Percentiles rank a stretch among this genome's conserved stretches.
These are phyloP conservation scores for Tylopilus felleus DNA, from an alignment of 768 basidiomycete genomes.

Conservation along the genomic window DNA sequence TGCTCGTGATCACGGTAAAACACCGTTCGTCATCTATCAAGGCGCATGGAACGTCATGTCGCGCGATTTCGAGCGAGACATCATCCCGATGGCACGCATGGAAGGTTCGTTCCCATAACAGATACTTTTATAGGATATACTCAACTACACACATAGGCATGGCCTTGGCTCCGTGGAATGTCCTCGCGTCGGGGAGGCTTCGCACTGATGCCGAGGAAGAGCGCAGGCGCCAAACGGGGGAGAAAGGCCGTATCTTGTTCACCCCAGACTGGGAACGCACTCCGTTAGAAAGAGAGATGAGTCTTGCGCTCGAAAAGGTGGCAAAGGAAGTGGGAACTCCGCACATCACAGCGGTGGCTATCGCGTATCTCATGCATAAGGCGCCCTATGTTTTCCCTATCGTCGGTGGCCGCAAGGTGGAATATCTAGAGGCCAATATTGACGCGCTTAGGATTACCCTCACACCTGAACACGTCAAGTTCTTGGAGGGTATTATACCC, in stretches of 20 bases:
- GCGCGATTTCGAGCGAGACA: slow-evolving; percentile 51
- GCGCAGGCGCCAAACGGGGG: slow-evolving; percentile 25
- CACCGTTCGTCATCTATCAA: slow-evolving; percentile 53
- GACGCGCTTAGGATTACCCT: slow-evolving; percentile 37
- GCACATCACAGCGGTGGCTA: slow-evolving; percentile 35
- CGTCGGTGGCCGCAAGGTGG: slow-evolving; percentile 39
- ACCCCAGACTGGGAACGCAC: slow-evolving; percentile 31
- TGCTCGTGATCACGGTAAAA: slow-evolving; percentile 45
- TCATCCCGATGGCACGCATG: slow-evolving; percentile 33
- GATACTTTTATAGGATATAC: not conserved
- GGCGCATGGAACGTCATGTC: slow-evolving; percentile 42
- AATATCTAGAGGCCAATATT: slow-evolving; percentile 40
- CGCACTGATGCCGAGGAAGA: slow-evolving; percentile 29
- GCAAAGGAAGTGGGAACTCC: slow-evolving; percentile 37
- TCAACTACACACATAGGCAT: not conserved
- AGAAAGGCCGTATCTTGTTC: slow-evolving; percentile 36
- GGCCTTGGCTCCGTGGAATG: slow-evolving; percentile 36
- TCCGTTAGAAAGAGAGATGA: slow-evolving; percentile 32
- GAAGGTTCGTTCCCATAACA: slow-evolving; percentile 29
- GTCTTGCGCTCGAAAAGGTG: slow-evolving; percentile 36
- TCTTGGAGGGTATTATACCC: slow-evolving; percentile 14
- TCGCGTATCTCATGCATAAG: slow-evolving; percentile 44
- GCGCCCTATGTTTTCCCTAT: slow-evolving; percentile 42
- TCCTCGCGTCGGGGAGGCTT: slow-evolving; percentile 26
- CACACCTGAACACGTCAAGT: slow-evolving; percentile 34